phyloP scores from a whole-genome alignment of 495 filamentous ascomycete genomes.

The Aspergillus nidulans region DNA sequence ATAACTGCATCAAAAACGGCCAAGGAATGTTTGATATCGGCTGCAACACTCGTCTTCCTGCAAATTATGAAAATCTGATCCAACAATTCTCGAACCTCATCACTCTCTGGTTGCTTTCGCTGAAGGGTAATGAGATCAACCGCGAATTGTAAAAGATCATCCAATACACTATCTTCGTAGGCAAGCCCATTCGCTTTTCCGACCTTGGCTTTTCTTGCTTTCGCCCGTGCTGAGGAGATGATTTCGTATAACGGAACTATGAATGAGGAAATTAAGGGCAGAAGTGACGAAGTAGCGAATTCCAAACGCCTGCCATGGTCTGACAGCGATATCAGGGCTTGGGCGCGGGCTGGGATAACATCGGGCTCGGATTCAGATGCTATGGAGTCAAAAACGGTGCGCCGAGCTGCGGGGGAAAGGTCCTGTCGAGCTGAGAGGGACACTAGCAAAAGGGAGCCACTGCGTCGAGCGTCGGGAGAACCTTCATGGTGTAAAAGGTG shows the following conservation, averaged over 20 bases:
- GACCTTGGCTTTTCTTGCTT: slow-evolving; percentile 50
- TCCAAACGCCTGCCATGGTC: slow-evolving; percentile 46
- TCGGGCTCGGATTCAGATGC: slow-evolving; percentile 33
- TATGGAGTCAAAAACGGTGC: slow-evolving; percentile 36
- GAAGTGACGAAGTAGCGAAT: slow-evolving; percentile 36
- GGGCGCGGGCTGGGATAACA: slow-evolving; percentile 35
- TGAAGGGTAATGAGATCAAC: slow-evolving; percentile 83
- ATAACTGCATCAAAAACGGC: slow-evolving; percentile 74
- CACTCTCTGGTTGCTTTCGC: slow-evolving; percentile 65
- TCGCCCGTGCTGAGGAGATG: slow-evolving; percentile 33
- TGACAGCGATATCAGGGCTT: slow-evolving; percentile 40
- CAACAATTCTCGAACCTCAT: slow-evolving; percentile 63
- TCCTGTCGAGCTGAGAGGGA: slow-evolving; percentile 41
- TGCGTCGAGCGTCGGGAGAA: slow-evolving; percentile 35
- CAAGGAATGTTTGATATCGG: slow-evolving; percentile 72
- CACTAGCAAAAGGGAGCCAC: slow-evolving; percentile 34
- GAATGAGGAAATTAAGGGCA: slow-evolving; percentile 40
- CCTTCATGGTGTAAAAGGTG: slow-evolving; percentile 36
- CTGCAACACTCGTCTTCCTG: slow-evolving; percentile 64
- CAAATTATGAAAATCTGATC: slow-evolving; percentile 66
- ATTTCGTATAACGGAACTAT: slow-evolving; percentile 38
- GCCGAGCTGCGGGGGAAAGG: slow-evolving; percentile 32
- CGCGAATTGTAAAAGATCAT: slow-evolving; percentile 66
- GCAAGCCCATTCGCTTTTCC: slow-evolving; percentile 37
- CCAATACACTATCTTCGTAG: slow-evolving; percentile 63